Evolutionary conservation across 805 yeast genomes (phyloP), one percentile per base, ranked within the genome.

Genomic region (Blastobotrys chiropterorum): DNA sequence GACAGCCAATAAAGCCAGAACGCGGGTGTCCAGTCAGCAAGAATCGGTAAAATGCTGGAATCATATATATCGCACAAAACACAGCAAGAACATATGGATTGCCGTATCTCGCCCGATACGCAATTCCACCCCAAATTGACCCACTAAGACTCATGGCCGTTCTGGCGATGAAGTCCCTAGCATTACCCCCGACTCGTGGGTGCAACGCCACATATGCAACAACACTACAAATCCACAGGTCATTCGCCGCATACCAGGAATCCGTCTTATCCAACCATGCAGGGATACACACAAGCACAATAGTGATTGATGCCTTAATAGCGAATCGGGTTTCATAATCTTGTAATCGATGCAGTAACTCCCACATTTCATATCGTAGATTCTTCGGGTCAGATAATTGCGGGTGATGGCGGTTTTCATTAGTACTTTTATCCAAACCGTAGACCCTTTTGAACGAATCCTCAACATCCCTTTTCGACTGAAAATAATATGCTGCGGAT

Each of bases 61-160:
- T 8, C 41, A 64, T 64, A n/a, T 74, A 59, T 7, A 75, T 14
- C 0, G 65, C 71, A 2, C 73, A 69, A 58, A 76, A 72, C 1
- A 69, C 67, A 8, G 72, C 71, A 43, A 75, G 58, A 3, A 76
- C 75, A 52, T 68, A 69, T 0, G 72, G 69, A 48, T 71, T 62
- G 47, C 67, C 72, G 48, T 69, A 69, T 17, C 65, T 57, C 1
- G 79, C 64, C 26, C 72, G 69, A 51, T 63, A 65, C 0, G 76
- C 73, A 13, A 76, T 71, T 69, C 79, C 77, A 0, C 76, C 81
- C 74, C 77, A 74, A 53, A 76, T 70, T 8, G 71, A 65, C 2
- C 78, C 78, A n/a, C 67, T 22, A 6, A 75, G 47, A 53, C 74
- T 70, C 40, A 68, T 68, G 0, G 61, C 13, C 0, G 69, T 17